Evolutionary conservation across 164 flowering plant genomes (phyloP).

Genomic region (Kalanchoe fedtschenkoi): DNA sequence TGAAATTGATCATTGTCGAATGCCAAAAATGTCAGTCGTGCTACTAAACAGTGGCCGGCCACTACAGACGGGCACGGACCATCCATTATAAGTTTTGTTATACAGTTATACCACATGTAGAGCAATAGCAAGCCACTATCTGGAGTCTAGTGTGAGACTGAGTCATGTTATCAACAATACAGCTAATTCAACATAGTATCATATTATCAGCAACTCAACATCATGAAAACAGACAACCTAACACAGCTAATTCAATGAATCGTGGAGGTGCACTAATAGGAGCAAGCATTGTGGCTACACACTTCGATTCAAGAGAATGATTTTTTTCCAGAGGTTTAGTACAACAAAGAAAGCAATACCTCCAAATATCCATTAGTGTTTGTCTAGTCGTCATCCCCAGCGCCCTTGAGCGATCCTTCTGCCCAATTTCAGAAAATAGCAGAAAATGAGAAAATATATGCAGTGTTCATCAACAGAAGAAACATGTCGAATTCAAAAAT

Average conservation of each 20-base stretch:
- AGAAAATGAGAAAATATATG: background rate
- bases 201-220: background rate
- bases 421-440: conserved; percentile 13
- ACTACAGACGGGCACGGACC: background rate
- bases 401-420: conserved; percentile 75
- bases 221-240: background rate
- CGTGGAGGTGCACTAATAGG: background rate
- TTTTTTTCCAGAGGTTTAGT: background rate
- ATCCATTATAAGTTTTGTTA: no score
- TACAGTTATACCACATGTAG: no score
- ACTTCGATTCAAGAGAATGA: background rate
- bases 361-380: conserved; percentile 80
- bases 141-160: no score
- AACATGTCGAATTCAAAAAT: background rate
- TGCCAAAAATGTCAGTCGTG: background rate
- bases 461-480: background rate
- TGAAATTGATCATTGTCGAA: background rate
- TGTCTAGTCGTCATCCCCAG: conserved; percentile 72
- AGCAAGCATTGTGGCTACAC: background rate
- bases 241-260: no score
- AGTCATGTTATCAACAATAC: no score
- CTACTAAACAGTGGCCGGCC: background rate
- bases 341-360: conserved; percentile 30
- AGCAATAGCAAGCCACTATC: no score
- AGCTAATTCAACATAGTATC: no score